phyloP scores from a whole-genome alignment of 495 filamentous ascomycete species.

The Chaetomium fimeti region DNA sequence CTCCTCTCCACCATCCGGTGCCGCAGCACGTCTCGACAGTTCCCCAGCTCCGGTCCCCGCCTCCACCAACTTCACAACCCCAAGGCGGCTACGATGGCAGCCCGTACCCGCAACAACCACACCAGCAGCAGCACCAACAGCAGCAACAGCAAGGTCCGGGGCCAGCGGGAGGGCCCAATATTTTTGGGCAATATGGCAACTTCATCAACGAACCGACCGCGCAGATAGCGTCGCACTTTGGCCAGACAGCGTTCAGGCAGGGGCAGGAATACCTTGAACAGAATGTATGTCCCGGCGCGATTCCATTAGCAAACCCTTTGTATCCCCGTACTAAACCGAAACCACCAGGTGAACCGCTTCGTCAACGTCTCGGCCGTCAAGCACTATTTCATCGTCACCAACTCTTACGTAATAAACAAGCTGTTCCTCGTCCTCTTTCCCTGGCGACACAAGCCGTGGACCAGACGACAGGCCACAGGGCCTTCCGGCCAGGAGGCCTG shows the following conservation, averaged over 20 bases:
- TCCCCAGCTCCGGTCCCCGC: constrained; percentile 96
- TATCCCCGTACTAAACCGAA: background rate
- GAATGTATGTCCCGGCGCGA: constrained; percentile 59
- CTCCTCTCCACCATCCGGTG: constrained; percentile 95
- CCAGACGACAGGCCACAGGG: constrained; percentile 63
- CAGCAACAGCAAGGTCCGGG: constrained; percentile 39
- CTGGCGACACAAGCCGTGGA: constrained; percentile 97
- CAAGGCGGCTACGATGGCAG: constrained; percentile 72
- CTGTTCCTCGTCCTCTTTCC: constrained; percentile 90
- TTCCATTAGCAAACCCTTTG: background rate
- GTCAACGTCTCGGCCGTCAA: constrained; percentile 89
- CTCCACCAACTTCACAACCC: constrained; percentile 73
- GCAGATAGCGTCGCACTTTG: constrained; percentile 92
- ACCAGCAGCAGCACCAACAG: constrained; percentile 45
- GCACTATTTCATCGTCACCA: constrained; percentile 97
- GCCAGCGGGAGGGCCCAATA: constrained; percentile 49
- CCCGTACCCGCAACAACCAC: constrained; percentile 62
- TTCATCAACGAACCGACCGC: constrained; percentile 97
- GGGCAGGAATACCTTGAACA: constrained; percentile 91
- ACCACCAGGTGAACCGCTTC: constrained; percentile 77
- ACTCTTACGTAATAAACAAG: constrained; percentile 83
- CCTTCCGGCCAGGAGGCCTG: constrained; percentile 72
- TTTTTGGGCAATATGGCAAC: constrained; percentile 70
- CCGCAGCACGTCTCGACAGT: constrained; percentile 98
- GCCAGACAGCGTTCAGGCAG: constrained; percentile 82